Evolutionary conservation across 352 stramenopile species (phyloP).

Genomic region (Pythium myriotylum): DNA sequence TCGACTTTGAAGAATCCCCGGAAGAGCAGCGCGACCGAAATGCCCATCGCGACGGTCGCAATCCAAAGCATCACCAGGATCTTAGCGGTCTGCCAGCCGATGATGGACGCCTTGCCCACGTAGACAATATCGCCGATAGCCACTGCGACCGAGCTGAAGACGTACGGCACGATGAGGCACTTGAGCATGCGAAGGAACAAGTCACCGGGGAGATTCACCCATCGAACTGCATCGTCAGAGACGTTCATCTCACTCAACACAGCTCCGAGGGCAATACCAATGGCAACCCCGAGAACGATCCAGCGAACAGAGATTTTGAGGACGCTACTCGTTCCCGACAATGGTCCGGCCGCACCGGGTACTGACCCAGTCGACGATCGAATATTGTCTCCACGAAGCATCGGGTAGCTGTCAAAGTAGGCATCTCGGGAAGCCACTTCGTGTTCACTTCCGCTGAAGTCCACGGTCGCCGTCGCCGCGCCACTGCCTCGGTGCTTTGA

Average conservation of each 20-base stretch:
- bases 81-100: conserved; percentile 62
- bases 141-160: conserved; percentile 80
- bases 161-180: conserved; percentile 73
- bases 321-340: conserved; percentile 41
- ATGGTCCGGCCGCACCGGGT: background rate
- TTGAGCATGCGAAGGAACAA: conserved; percentile 75
- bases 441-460: too few relatives aligned
- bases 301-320: conserved; percentile 47
- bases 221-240: conserved; percentile 38
- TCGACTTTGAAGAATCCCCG: conserved; percentile 46
- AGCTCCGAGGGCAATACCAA: conserved; percentile 52
- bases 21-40: conserved; percentile 57
- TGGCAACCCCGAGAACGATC: conserved; percentile 46
- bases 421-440: too few relatives aligned
- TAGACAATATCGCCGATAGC: conserved; percentile 72
- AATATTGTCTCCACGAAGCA: conserved; percentile 2
- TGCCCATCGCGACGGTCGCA: conserved; percentile 40
- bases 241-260: conserved; percentile 41
- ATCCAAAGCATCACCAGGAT: conserved; percentile 61
- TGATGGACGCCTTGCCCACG: conserved; percentile 64
- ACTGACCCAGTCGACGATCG: background rate
- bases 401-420: conserved; percentile 11
- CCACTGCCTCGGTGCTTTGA: too few relatives aligned
- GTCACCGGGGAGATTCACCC: conserved; percentile 63
- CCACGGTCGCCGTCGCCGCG: background rate